Evolutionary conservation across 2,329 filamentous ascomycete genomes (phyloP), one percentile per base, ranked within the genome.

Genomic region (Verticillium alfalfae): DNA sequence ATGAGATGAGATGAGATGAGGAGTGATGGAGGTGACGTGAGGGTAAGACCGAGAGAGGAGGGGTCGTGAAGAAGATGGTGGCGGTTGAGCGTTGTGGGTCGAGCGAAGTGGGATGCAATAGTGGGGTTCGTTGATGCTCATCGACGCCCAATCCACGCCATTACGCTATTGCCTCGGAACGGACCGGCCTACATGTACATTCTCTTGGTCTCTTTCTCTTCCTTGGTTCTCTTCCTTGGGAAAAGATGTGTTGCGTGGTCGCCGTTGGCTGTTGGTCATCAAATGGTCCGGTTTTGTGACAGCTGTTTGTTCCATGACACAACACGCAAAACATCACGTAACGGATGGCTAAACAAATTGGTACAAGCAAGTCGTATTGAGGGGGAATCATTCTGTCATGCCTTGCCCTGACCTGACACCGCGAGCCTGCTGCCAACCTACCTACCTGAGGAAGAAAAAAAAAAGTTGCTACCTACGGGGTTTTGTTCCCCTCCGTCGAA

Each of bases 41-140:
- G 58, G 56, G 36, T 62, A 57, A 37, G 62, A 13, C 26, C n/a
- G 56, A 41, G 41, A 38, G 60, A 61, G 41, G 36, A 37, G 36
- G 36, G 36, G 36, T 37, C 36, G 36, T 37, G 36, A 37, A 37
- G 36, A 37, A 37, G 36, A 13, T 37, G 36, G 36, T 37, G 36
- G 36, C 36, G 36, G 36, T 37, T 37, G 36, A 37, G 36, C 36
- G 9, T 37, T 37, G 36, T 37, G 36, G 36, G 36, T 37, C 36
- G 13, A 37, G 36, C 36, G 36, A 34, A 34, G 55, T 34, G 45
- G 36, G 56, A 58, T 62, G 52, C 60, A 62, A 62, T 61, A 63
- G 62, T 62, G 64, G 64, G 63, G 61, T 61, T 57, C 22, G 59
- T 61, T 34, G 39, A 22, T 39, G 57, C 57, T 58, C 57, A 34